Evolutionary conservation across 176 grass and related monocot species (phyloP), one percentile per base, ranked within the genome.

Genomic region (Phoenix roebelenii): DNA sequence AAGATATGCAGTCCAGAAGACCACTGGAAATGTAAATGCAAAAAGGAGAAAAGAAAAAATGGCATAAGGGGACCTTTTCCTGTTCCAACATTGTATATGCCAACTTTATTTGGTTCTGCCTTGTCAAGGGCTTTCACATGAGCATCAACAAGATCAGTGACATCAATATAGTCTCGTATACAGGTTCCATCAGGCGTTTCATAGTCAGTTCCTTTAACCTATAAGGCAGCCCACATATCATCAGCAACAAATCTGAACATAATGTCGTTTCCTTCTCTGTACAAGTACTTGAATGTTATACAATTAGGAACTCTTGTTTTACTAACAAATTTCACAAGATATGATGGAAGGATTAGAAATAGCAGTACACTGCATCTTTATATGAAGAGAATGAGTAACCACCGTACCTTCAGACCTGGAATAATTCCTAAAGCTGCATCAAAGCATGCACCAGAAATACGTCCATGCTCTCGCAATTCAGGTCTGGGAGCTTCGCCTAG

Each of bases 1-100:
- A 28, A 28, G 26, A 28, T 28, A 3, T 28, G 26, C 26, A 28
- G 26, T 28, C 26, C 26, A 28, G 4, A 28, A 4, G 3, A 28
- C 26, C 26, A 28, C 26, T 28, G 5, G 26, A 28, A 28, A 28
- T 28, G 26, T 4, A 28, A 28, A 28, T 4, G 26, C 26, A 28
- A 28, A 28, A 28, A 28, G 35, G 10, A 44, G 35, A 44, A 14
- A 44, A 44, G 35, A 2, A 12, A 14, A 12, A 44, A 9, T 44
- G 35, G 35, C 35, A 14, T 44, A 12, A 10, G 10, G 35, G 35
- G 16, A 95, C 90, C 90, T 83, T 89, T 89, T 64, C 90, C 90
- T n/a, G 90, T 95, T 51, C 90, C 90, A 3, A 95, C 90, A 22
- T 95, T 95, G 79, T 89, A 95, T 66, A 95, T 95, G 50, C 90